phyloP scores from a whole-genome alignment of 768 basidiomycete genomes.

The Jaapia argillacea region DNA sequence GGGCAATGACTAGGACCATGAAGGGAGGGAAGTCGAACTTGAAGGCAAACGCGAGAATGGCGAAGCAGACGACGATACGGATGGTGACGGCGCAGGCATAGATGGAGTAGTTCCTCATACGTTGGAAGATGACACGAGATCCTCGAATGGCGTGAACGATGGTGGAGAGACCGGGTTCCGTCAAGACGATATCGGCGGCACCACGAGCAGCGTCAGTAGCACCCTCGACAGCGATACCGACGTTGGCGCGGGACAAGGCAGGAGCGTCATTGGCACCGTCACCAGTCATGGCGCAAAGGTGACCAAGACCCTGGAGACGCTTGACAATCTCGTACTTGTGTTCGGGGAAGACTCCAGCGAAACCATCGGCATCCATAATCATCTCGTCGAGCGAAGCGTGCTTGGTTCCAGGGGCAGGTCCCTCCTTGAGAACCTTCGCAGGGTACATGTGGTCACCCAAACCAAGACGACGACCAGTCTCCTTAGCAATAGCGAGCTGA shows the following conservation, averaged over 20 bases:
- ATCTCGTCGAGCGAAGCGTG: slow-evolving; percentile 86
- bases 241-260: slow-evolving; percentile 95
- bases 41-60: slow-evolving; percentile 92
- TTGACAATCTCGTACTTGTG: slow-evolving; percentile 99
- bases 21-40: slow-evolving; percentile 99
- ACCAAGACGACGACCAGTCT: slow-evolving; percentile 96
- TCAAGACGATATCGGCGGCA: slow-evolving; percentile 96
- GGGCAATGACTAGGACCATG: slow-evolving; percentile 97
- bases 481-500: slow-evolving; percentile 98
- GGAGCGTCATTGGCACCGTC: slow-evolving; percentile 99
- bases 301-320: slow-evolving; percentile 92
- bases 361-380: slow-evolving; percentile 99
- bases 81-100: slow-evolving; percentile 94
- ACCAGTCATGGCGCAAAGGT: slow-evolving; percentile 98
- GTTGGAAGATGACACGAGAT: slow-evolving; percentile 98
- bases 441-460: slow-evolving; percentile 99
- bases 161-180: slow-evolving; percentile 97
- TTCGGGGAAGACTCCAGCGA: slow-evolving; percentile 98
- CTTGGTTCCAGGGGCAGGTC: slow-evolving; percentile 80
- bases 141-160: slow-evolving; percentile 98
- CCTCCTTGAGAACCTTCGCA: slow-evolving; percentile 97
- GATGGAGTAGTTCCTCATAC: slow-evolving; percentile 99
- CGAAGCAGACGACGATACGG: slow-evolving; percentile 97
- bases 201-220: slow-evolving; percentile 98
- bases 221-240: slow-evolving; percentile 99